A percentile compares a stretch with the other conserved stretches of the same genome.
These are phyloP conservation scores for Saitozyma sp. DNA, from an alignment of 768 basidiomycete species.

Conservation along the genomic window DNA sequence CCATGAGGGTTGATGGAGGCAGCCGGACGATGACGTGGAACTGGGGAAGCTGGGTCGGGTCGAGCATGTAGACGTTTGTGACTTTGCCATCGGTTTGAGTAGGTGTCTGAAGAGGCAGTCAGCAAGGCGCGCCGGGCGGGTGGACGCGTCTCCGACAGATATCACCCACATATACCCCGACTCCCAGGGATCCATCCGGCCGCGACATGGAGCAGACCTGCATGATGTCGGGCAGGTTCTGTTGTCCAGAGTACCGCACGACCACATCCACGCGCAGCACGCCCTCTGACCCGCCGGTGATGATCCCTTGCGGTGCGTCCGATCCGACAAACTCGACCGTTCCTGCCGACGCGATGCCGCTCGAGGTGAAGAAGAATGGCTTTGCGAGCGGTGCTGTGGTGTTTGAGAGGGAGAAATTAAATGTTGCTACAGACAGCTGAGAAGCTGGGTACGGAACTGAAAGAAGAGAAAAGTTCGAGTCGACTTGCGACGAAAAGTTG, in stretches of 20 bases:
- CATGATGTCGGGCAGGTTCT: slow-evolving; percentile 27
- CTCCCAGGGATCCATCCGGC: slow-evolving; percentile 29
- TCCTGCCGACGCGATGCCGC: slow-evolving; percentile 41
- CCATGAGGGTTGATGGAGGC: slow-evolving; percentile 25
- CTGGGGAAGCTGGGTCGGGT: slow-evolving; percentile 31
- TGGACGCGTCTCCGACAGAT: not conserved
- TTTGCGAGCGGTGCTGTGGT: slow-evolving; percentile 1
- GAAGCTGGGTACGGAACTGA: slow-evolving; percentile 39
- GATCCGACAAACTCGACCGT: slow-evolving; percentile 42
- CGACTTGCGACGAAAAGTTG: slow-evolving; percentile 31
- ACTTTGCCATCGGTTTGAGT: slow-evolving; percentile 42
- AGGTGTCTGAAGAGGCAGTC: slow-evolving; percentile 22
- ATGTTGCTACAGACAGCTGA: slow-evolving; percentile 34
- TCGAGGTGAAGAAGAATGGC: slow-evolving; percentile 31
- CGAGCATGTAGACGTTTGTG: slow-evolving; percentile 31
- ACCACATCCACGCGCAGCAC: slow-evolving; percentile 45
- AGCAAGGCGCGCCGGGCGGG: not conserved
- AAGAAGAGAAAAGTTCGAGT: slow-evolving; percentile 25
- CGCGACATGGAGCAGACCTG: slow-evolving; percentile 40
- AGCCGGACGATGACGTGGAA: slow-evolving; percentile 36
- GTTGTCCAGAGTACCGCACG: slow-evolving; percentile 28
- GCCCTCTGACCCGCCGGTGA: slow-evolving; percentile 31
- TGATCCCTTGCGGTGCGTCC: slow-evolving; percentile 23
- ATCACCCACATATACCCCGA: slow-evolving; percentile 18
- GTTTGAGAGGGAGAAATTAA: slow-evolving; percentile 30